Base-by-base conservation (phyloP, 169 alveolate species). In the Plasmodium vinckei region DNA sequence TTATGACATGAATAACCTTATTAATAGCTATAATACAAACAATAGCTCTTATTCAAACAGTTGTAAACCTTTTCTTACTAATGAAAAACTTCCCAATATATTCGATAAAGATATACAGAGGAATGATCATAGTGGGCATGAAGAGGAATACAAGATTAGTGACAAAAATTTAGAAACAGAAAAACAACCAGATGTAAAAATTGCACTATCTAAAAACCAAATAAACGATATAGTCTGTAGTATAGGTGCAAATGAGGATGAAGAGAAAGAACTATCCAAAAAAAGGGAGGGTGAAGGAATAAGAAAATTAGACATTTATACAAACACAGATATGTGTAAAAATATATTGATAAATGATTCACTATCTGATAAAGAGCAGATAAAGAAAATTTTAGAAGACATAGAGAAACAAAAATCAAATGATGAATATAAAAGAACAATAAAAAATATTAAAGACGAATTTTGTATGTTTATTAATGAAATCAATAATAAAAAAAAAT, bases 401-500 rank as follows among this genome's bases (percentile, higher is more conserved):
- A 57, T 21, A 23, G 60, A 17, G 17, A 63, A 13, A 17, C 47
- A 17, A 13, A 17, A n/a, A 46, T 42, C 23, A 19, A 63, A 57
- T 63, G 75, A 77, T 77, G 19, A 15, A 63, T 77, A 77, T 65
- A 56, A 77, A 64, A 42, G 46, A 13, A 49, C 63, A 49, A 39
- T 77, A 63, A 64, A 56, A 27, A 44, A 77, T n/a, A 47, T 77
- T 12, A 39, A 77, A 64, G 46, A 77, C 0, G 42, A 77, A 25
- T 63, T 77, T 44, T 64, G 65, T 15, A 54, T 77, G 53, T 33
- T 77, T 17, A 77, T 77, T 63, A 77, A 39, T 57, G 73, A 69
- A 63, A 77, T 77, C 49, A 77, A 56, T 63, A 77, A 77, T 77
- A 77, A 77, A 23, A 9, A 77, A 64, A 77, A 77, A 49, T 77